Conservation (phyloP, 192 early-diverging fungal species). For the Nowakowskiella sp. region DNA sequence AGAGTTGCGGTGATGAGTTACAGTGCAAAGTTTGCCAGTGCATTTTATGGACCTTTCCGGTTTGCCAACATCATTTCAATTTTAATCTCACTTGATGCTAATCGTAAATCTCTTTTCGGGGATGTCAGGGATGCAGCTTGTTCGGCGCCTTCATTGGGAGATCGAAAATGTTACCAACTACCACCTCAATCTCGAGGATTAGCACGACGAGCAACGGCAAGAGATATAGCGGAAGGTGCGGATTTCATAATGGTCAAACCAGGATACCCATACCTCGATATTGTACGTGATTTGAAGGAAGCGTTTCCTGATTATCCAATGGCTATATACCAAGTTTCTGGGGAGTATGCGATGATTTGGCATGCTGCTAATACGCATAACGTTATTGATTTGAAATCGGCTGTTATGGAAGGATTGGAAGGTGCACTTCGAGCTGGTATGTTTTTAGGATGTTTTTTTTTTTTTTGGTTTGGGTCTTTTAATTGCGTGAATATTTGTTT, state of each 20-base stretch:
- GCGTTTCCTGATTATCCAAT: conserved; percentile 71
- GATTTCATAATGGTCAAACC: conserved; percentile 99
- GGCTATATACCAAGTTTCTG: conserved; percentile 89
- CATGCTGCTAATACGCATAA: conserved; percentile 74
- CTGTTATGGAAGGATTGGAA: conserved; percentile 81
- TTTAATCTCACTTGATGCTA: conserved; percentile 4
- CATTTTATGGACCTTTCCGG: conserved; percentile 96
- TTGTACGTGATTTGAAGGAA: conserved; percentile 67
- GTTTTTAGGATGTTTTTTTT: background rate
- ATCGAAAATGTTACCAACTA: conserved; percentile 92
- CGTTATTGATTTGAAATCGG: conserved; percentile 73
- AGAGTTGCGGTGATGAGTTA: conserved; percentile 91
- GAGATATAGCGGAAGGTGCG: conserved; percentile 85
- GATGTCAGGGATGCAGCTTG: conserved; percentile 68
- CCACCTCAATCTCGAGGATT: conserved; percentile 82
- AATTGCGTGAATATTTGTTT: background rate
- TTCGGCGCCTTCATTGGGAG: conserved; percentile 84
- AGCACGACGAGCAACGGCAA: conserved; percentile 73
- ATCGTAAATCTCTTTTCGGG: background rate
- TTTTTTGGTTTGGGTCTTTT: background rate
- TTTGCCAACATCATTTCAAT: conserved; percentile 6
- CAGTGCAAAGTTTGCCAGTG: conserved; percentile 90
- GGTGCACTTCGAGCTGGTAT: conserved; percentile 70
- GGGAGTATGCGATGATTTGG: conserved; percentile 59
- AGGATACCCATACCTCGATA: conserved; percentile 87